These are phyloP conservation scores for Pseudogymnoascus sp. DNA, from an alignment of 2,329 filamentous ascomycete species.

Conservation along the genomic window DNA sequence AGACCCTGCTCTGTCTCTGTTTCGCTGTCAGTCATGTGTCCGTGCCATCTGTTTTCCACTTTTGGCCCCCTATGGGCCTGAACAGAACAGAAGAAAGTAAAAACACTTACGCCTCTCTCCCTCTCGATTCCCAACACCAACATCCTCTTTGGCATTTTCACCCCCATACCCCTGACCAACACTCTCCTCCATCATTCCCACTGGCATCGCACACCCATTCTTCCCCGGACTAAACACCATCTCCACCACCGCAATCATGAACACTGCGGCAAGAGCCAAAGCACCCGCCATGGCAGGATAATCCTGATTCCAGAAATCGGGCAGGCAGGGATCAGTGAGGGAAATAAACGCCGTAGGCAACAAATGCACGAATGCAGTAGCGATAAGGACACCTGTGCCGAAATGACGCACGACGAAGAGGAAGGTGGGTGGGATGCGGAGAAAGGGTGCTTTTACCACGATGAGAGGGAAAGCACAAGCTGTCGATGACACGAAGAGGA, in stretches of 20 bases:
- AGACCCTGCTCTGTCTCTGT: not conserved
- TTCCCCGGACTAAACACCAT: slow-evolving; percentile 41
- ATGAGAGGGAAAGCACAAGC: slow-evolving; percentile 10
- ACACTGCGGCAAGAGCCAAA: slow-evolving; percentile 37
- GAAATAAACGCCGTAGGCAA: slow-evolving; percentile 59
- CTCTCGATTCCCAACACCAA: not conserved
- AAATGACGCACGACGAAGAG: slow-evolving; percentile 64
- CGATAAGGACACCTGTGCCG: slow-evolving; percentile 71
- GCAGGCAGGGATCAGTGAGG: slow-evolving; percentile 55
- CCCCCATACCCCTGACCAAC: not conserved
- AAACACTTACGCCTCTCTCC: not conserved
- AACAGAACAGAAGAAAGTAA: not conserved
- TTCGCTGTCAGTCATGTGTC: not conserved
- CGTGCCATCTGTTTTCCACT: not conserved
- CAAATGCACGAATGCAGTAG: slow-evolving; percentile 69
- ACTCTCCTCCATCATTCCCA: not conserved
- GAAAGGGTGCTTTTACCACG: slow-evolving; percentile 9
- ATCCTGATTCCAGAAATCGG: slow-evolving; percentile 35
- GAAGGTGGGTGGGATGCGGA: slow-evolving; percentile 44
- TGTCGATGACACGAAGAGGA: slow-evolving; percentile 8
- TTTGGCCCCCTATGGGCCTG: not conserved
- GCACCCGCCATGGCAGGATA: slow-evolving; percentile 40
- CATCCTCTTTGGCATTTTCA: not conserved
- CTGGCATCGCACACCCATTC: slow-evolving; percentile 10
- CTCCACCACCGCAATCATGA: slow-evolving; percentile 42